phyloP scores from a whole-genome alignment of 257 asterid genomes.

The Lantana camara region DNA sequence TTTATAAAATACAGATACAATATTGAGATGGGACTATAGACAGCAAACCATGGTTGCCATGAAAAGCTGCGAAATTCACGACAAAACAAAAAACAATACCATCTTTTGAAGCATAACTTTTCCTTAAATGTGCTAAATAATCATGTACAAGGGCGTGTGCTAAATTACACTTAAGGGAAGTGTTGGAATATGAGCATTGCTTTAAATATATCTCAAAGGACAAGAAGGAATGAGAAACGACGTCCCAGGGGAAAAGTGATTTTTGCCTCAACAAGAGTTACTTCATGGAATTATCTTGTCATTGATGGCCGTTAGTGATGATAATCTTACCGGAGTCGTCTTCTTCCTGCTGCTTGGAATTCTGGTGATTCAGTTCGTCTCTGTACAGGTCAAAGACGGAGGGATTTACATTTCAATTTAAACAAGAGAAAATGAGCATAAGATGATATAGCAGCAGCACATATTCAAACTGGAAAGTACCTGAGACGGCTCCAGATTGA shows the following conservation, averaged over 20 bases:
- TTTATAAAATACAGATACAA: not conserved
- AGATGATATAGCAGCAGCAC: not conserved
- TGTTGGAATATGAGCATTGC: slow-evolving; percentile 2
- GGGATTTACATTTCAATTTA: slow-evolving; percentile 1
- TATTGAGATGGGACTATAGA: not conserved
- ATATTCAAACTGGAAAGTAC: slow-evolving; percentile 38
- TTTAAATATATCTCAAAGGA: slow-evolving; percentile 5
- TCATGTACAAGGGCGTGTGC: slow-evolving; percentile 21
- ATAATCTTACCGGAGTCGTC: slow-evolving; percentile 29
- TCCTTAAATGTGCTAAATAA: slow-evolving; percentile 10
- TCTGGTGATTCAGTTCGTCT: slow-evolving; percentile 40
- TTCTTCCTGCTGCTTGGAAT: slow-evolving; percentile 32
- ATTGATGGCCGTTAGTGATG: slow-evolving; percentile 30
- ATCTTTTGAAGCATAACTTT: not conserved
- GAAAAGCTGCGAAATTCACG: no score
- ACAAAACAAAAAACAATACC: not conserved
- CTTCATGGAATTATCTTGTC: slow-evolving; percentile 10
- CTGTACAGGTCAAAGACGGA: slow-evolving; percentile 39
- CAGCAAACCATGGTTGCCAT: no score
- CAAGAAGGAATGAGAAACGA: slow-evolving; percentile 19
- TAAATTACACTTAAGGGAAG: slow-evolving; percentile 22
- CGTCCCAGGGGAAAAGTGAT: slow-evolving; percentile 25
- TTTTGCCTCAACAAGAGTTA: slow-evolving; percentile 8
- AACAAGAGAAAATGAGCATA: slow-evolving; percentile 5
- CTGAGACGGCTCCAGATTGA: slow-evolving; percentile 77